These are phyloP conservation scores for Solanum medicagineum DNA, from an alignment of 257 asterid genomes.

Conservation along the genomic window DNA sequence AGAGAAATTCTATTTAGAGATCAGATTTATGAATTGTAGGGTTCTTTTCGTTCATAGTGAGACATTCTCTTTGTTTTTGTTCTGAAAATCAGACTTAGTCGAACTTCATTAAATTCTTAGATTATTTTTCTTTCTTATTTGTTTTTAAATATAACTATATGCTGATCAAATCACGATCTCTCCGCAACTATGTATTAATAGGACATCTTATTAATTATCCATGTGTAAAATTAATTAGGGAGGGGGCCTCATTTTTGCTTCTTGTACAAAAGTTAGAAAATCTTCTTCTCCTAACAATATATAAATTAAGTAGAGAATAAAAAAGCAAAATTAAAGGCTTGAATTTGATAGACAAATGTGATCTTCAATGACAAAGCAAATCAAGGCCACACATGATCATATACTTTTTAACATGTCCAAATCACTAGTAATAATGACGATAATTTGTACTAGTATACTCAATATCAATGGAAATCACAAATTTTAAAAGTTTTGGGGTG, in stretches of 20 bases:
- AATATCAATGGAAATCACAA: slow-evolving; percentile 2
- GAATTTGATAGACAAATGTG: not conserved
- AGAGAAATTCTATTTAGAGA: not conserved
- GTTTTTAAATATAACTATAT: not conserved
- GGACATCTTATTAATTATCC: not conserved
- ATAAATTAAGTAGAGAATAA: not conserved
- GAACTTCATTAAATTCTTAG: not conserved
- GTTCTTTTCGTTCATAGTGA: not conserved
- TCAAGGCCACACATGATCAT: slow-evolving; percentile 7
- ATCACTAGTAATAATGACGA: slow-evolving; percentile 24
- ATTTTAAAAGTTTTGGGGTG: not conserved
- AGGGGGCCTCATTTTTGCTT: not conserved
- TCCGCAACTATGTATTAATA: not conserved
- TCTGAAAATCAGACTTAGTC: not conserved
- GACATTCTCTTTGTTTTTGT: no score
- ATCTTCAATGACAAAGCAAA: slow-evolving; percentile 18
- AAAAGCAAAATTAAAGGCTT: not conserved
- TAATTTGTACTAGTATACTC: not conserved
- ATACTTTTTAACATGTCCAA: slow-evolving; percentile 3
- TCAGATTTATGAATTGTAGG: not conserved
- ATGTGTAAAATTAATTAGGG: not conserved
- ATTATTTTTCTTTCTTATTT: not conserved
- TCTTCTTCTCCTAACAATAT: not conserved
- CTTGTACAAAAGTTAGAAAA: not conserved
- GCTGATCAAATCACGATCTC: not conserved